phyloP scores from a whole-genome alignment of 352 stramenopile genomes.

The Aphanomyces invadans region DNA sequence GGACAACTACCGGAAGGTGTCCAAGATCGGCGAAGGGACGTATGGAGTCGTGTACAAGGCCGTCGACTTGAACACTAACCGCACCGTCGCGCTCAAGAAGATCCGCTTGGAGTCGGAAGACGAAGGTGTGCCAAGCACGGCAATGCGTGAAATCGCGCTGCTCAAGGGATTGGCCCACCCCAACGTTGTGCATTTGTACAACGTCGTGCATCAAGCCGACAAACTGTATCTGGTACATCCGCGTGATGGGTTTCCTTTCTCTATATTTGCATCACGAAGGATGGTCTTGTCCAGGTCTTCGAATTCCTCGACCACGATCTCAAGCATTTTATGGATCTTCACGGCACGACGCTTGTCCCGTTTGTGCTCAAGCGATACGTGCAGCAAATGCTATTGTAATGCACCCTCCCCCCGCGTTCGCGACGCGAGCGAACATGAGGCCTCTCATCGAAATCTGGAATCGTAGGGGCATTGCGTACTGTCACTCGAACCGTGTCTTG shows the following conservation, averaged over 20 bases:
- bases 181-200: slow-evolving; percentile 88
- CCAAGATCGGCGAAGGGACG: slow-evolving; percentile 90
- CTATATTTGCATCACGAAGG: not conserved
- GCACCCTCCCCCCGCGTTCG: not conserved
- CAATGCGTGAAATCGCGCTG: slow-evolving; percentile 96
- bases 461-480: slow-evolving; percentile 81
- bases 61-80: slow-evolving; percentile 76
- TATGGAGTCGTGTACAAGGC: slow-evolving; percentile 97
- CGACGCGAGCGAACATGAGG: too few species aligned
- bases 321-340: slow-evolving; percentile 86
- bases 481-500: slow-evolving; percentile 93
- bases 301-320: slow-evolving; percentile 84
- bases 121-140: slow-evolving; percentile 96
- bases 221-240: slow-evolving; percentile 62
- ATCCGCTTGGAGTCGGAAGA: slow-evolving; percentile 88
- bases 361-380: slow-evolving; percentile 68
- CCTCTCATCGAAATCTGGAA: too few species aligned
- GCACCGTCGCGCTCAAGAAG: slow-evolving; percentile 94
- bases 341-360: slow-evolving; percentile 72
- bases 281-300: slow-evolving; percentile 36
- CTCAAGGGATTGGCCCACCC: slow-evolving; percentile 92
- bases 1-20: slow-evolving; percentile 82
- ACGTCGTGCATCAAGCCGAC: slow-evolving; percentile 78
- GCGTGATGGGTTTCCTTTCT: not conserved
- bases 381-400: slow-evolving; percentile 63